Evolutionary conservation across 495 filamentous ascomycete species (phyloP), one percentile per base, ranked within the genome.

Genomic region (Cercophora scortea): DNA sequence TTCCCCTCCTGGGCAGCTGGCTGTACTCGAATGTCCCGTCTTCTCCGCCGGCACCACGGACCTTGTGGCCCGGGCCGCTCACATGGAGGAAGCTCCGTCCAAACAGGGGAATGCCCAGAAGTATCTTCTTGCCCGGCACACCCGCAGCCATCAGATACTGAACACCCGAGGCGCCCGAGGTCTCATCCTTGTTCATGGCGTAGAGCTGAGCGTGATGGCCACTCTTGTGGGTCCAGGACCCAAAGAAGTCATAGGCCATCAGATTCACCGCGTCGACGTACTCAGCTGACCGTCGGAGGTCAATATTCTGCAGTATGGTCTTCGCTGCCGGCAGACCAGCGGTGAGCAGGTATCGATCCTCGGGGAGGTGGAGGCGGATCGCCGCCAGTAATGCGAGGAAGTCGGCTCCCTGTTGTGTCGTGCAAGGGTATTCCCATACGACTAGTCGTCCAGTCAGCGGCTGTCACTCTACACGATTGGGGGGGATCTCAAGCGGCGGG

Each of bases 201-300:
- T 83, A 89, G 2, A 95, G 79, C 61, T 92, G 88, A 15, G 89
- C 81, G 38, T 94, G 89, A 65, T 94, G 87, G 13, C 87, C 89
- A 36, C 80, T 79, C 49, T 77, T 71, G 41, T 74, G 63, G 3
- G 79, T 76, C 90, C 89, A 93, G 1, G 86, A 78, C 1, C 89
- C 89, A n/a, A 79, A 79, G 66, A 94, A 95, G 65, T 95, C 90
- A 62, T 94, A 95, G 6, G 87, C 79, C 79, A 86, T 91, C 18
- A 95, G 67, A 61, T 94, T 94, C 61, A 95, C 72, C 50, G 84
- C 78, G 67, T 95, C 88, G 40, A 95, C 74, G 48, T 87, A 82
- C 42, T 78, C 65, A 17, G 82, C 74, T 1, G 85, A 82, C 33
- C 75, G 70, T 41, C 70, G 68, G 13, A 95, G 75, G 61, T 91